Percentiles rank a stretch among this genome's conserved stretches.
These are phyloP conservation scores for Yamadazyma scolyti DNA, from an alignment of 805 yeast genomes.

Conservation along the genomic window DNA sequence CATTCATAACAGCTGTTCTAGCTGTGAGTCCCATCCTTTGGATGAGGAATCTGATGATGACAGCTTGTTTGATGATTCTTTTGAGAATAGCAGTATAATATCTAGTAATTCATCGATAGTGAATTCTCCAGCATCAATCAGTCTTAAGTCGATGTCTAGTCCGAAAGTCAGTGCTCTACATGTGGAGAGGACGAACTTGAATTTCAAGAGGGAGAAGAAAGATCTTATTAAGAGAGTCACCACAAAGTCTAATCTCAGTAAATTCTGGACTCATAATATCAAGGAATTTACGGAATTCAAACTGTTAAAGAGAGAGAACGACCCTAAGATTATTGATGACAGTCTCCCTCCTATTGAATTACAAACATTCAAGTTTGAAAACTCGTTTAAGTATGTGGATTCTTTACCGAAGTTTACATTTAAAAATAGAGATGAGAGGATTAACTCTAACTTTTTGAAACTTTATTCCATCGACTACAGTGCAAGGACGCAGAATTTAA, in stretches of 20 bases:
- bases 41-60: conserved; percentile 8
- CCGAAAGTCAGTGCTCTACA: too few relatives aligned
- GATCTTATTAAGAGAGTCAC: too few relatives aligned
- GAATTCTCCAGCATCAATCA: conserved; percentile 1
- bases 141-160: too few relatives aligned
- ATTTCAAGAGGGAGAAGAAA: too few relatives aligned
- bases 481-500: conserved; percentile 29
- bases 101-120: conserved; percentile 2
- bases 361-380: conserved; percentile 10
- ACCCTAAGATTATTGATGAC: too few relatives aligned
- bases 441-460: conserved; percentile 47
- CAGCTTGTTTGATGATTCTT: conserved; percentile 10
- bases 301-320: too few relatives aligned
- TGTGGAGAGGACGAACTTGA: too few relatives aligned
- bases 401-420: conserved; percentile 6
- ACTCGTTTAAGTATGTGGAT: conserved; percentile 3
- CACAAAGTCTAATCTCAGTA: too few relatives aligned
- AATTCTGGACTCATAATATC: too few relatives aligned
- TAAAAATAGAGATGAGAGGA: conserved; percentile 44
- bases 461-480: conserved; percentile 48
- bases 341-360: conserved; percentile 11
- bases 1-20: not conserved
- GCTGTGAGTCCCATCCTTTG: conserved; percentile 4
- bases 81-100: conserved; percentile 7
- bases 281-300: too few relatives aligned